Percentiles rank a stretch among this genome's conserved stretches.
phyloP scores from a whole-genome alignment of 2,329 filamentous ascomycete genomes.

The Claviceps capensis region DNA sequence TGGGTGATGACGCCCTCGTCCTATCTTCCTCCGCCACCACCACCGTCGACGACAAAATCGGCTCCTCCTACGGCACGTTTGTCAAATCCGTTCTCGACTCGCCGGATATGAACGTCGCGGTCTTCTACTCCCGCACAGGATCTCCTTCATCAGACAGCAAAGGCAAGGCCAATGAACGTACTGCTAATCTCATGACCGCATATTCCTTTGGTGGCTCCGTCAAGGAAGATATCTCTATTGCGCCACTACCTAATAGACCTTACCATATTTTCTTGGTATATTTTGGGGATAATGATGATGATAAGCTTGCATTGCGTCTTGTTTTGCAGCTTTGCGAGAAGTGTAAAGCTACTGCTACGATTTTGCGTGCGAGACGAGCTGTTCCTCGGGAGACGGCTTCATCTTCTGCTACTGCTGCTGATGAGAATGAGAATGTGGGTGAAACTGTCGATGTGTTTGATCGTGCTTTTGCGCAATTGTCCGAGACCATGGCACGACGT shows the following conservation, averaged over 20 bases:
- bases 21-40: slow-evolving; percentile 8
- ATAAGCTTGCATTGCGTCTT: slow-evolving; percentile 64
- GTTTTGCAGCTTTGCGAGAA: slow-evolving; percentile 77
- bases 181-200: slow-evolving; percentile 30
- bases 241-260: slow-evolving; percentile 50
- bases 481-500: slow-evolving; percentile 6
- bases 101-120: slow-evolving; percentile 57
- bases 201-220: slow-evolving; percentile 42
- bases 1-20: slow-evolving; percentile 48
- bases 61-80: slow-evolving; percentile 53
- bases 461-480: slow-evolving; percentile 3
- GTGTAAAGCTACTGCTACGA: slow-evolving; percentile 61
- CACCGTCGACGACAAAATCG: slow-evolving; percentile 22
- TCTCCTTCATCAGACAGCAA: slow-evolving; percentile 25
- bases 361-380: slow-evolving; percentile 33
- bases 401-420: not conserved
- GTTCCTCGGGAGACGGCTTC: not conserved
- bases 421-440: too few relatives aligned
- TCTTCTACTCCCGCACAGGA: slow-evolving; percentile 57
- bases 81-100: slow-evolving; percentile 52
- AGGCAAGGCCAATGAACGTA: slow-evolving; percentile 16
- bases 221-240: slow-evolving; percentile 39
- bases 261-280: slow-evolving; percentile 84
- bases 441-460: slow-evolving; percentile 4
- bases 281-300: slow-evolving; percentile 66